Evolutionary conservation across 176 grass and related monocot genomes (phyloP).

Genomic region (Canna indica): DNA sequence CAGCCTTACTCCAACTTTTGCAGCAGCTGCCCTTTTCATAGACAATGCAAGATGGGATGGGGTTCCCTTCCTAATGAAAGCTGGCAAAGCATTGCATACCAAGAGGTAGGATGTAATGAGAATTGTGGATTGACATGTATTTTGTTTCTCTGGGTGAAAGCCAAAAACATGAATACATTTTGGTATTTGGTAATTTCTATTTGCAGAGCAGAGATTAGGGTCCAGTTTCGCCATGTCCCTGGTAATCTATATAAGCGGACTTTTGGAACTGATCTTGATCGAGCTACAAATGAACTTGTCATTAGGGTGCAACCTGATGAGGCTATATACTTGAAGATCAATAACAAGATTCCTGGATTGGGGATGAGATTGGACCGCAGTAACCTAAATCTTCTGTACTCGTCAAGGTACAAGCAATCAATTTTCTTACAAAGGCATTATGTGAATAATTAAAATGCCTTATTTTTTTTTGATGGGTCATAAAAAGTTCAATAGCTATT

Average conservation of each 20-base stretch:
- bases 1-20: conserved; percentile 89
- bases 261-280: conserved; percentile 86
- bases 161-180: not conserved
- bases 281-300: conserved; percentile 85
- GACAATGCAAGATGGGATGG: conserved; percentile 97
- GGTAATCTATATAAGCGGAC: conserved; percentile 81
- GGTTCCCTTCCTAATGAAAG: conserved; percentile 98
- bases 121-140: not conserved
- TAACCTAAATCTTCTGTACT: conserved; percentile 94
- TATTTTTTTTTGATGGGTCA: not conserved
- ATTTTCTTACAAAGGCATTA: not conserved
- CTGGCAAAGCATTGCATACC: conserved; percentile 89
- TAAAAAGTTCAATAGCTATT: not conserved
- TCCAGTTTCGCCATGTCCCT: conserved; percentile 97
- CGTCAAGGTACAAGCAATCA: conserved; percentile 48
- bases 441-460: not conserved
- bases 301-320: conserved; percentile 94
- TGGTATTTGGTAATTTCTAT: conserved; percentile 12
- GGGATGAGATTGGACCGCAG: conserved; percentile 91
- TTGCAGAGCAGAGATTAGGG: conserved; percentile 87
- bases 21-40: conserved; percentile 82
- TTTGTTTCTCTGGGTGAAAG: not conserved
- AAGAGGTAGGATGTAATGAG: conserved; percentile 35
- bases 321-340: conserved; percentile 91
- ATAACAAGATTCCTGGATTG: conserved; percentile 93